A percentile compares a stretch with the other conserved stretches of the same genome.
These are phyloP conservation scores for Cicer judaicum DNA, from an alignment of 306 rosid species.

Conservation along the genomic window DNA sequence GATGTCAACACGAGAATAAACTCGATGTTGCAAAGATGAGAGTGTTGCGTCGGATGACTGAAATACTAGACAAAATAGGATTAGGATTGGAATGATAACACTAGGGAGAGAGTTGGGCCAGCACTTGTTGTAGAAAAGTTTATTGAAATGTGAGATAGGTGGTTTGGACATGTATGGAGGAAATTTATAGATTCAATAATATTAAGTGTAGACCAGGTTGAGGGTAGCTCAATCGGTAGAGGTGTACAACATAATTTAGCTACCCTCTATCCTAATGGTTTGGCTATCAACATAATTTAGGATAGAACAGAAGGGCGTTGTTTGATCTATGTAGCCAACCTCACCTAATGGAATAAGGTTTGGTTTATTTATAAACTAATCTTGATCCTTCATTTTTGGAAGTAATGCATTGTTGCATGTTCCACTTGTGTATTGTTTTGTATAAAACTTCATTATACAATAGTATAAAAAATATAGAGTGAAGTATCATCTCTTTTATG, in stretches of 20 bases:
- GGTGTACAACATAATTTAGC: too few relatives aligned
- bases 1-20: not conserved
- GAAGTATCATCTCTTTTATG: not conserved
- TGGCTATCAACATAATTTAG: not conserved
- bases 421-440: not conserved
- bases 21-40: not conserved
- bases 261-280: too few relatives aligned
- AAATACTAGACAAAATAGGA: not conserved
- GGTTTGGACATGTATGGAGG: not conserved
- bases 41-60: not conserved
- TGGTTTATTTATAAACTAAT: not conserved
- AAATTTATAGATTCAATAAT: not conserved
- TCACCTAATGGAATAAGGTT: not conserved
- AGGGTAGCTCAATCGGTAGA: not conserved
- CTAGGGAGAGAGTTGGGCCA: not conserved
- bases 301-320: not conserved
- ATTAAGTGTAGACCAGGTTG: not conserved
- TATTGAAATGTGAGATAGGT: not conserved
- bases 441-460: too few relatives aligned
- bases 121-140: not conserved
- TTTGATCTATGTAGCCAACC: not conserved
- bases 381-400: not conserved
- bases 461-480: too few relatives aligned
- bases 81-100: not conserved
- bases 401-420: not conserved